Base-by-base conservation (phyloP, 1,284 basidiomycete genomes). In the Bondarzewia mesenterica region DNA sequence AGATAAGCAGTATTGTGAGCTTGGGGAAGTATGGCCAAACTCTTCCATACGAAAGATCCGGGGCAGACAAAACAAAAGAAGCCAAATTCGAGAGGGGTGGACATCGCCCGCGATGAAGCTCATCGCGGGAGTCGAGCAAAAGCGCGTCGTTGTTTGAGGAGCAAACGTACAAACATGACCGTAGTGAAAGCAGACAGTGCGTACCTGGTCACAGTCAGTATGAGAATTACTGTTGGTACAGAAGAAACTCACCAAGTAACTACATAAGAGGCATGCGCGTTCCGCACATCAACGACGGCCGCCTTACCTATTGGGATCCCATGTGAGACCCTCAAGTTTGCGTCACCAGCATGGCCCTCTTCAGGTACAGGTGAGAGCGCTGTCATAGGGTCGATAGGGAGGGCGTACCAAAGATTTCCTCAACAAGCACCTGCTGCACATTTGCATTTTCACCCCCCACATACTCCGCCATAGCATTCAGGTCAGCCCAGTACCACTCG, bases 211-310 rank as follows among this genome's bases (percentile, higher is more conserved):
- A 51, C 16, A 46, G 44, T 46, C 10, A 25, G 38, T 21, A 41
- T 26, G 7, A 51, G 35, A 16, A 45, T 47, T 22, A 35, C 22
- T 41, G 23, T 23, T 32, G 20, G 47, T 47, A 4, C 23, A 43
- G 52, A 23, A 18, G 23, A 32, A 1, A 56, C 73, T 43, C 58
- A 93, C 95, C 95, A 99, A 10, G 95, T 99, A 16, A 88, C 79
- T 5, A 95, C 91, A 64, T 99, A 99, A 5, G 93, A 94, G 7
- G 92, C 77, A 71, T 99, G 95, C 49, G 93, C 84, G 66, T 99
- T 99, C 38, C 96, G 77, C 44, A 99, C 69, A 61, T 98, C 92
- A 39, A 98, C 85, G 4, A 81, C 80, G 2, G 93, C 80, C 21
- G 85, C 69, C 46, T 93, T 79, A 23, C 96, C 95, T 36, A 99